Percentiles rank a stretch among this genome's conserved stretches.
Conservation (phyloP, 2,329 filamentous ascomycete species). For the Fusarium subtropicale region DNA sequence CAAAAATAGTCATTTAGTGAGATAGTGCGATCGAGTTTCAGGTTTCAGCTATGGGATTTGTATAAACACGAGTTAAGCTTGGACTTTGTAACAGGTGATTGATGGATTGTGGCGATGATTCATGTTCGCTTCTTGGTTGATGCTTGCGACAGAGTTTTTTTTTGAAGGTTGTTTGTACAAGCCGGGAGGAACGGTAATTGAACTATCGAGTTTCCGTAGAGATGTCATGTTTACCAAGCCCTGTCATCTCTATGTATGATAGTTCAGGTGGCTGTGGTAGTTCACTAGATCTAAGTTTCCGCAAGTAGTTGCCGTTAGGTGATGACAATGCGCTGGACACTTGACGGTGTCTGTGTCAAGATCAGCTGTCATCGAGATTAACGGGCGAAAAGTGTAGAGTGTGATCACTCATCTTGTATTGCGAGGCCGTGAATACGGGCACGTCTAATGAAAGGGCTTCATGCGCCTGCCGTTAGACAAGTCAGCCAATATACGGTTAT, state of each 20-base stretch:
- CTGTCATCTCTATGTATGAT: neutral
- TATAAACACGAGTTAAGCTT: neutral
- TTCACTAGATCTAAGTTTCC: neutral
- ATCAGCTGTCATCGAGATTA: neutral
- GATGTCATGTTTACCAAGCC: neutral
- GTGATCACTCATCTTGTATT: neutral
- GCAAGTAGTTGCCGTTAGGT: neutral
- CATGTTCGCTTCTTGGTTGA: neutral
- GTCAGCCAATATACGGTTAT: neutral
- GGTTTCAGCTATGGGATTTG: neutral
- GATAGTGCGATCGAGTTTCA: slow-evolving; percentile 2
- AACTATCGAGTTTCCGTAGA: neutral
- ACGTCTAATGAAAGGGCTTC: neutral
- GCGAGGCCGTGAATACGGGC: neutral
- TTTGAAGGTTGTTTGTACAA: neutral
- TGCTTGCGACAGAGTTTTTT: neutral
- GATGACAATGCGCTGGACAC: neutral
- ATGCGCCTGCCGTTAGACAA: neutral
- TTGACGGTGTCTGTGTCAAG: neutral
- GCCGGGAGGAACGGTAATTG: neutral
- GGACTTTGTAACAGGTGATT: neutral
- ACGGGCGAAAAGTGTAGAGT: neutral
- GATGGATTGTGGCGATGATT: neutral
- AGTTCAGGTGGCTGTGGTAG: neutral
- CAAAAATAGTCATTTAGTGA: neutral